A percentile compares a stretch with the other conserved stretches of the same genome.
Conservation (phyloP, 768 basidiomycete genomes). For the Russula sp. region DNA sequence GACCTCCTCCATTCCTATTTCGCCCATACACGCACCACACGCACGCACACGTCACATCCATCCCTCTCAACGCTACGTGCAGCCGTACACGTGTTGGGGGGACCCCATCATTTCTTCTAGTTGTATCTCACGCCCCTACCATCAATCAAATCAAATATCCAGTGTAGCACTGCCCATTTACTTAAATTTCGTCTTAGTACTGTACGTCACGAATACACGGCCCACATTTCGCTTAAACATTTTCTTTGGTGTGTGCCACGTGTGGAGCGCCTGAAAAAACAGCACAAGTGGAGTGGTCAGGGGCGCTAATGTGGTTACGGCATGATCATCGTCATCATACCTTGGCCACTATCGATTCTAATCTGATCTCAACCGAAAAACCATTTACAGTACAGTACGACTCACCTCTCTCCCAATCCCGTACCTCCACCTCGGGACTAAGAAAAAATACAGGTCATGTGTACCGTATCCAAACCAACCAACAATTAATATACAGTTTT, state of each 20-base stretch:
- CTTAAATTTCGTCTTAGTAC: conserved; percentile 23
- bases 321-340: background rate
- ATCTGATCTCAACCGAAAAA: conserved; percentile 1
- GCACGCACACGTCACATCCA: background rate
- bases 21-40: background rate
- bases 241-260: background rate
- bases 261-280: background rate
- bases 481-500: background rate
- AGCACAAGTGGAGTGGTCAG: background rate
- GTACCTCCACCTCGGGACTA: too few species aligned
- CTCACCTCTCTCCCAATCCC: too few species aligned
- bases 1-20: conserved; percentile 4
- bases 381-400: too few species aligned
- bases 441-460: too few species aligned
- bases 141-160: conserved; percentile 26
- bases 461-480: background rate
- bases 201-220: conserved; percentile 25
- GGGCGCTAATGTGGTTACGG: background rate
- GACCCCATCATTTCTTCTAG: conserved; percentile 16
- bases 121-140: conserved; percentile 17
- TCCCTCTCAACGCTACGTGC: background rate
- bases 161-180: conserved; percentile 28
- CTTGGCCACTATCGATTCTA: conserved; percentile 17
- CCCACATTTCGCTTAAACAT: conserved; percentile 9
- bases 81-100: conserved; percentile 9